Evolutionary conservation across 352 stramenopile genomes (phyloP), one percentile per base, ranked within the genome.

Genomic region (Phytophthora europaea): DNA sequence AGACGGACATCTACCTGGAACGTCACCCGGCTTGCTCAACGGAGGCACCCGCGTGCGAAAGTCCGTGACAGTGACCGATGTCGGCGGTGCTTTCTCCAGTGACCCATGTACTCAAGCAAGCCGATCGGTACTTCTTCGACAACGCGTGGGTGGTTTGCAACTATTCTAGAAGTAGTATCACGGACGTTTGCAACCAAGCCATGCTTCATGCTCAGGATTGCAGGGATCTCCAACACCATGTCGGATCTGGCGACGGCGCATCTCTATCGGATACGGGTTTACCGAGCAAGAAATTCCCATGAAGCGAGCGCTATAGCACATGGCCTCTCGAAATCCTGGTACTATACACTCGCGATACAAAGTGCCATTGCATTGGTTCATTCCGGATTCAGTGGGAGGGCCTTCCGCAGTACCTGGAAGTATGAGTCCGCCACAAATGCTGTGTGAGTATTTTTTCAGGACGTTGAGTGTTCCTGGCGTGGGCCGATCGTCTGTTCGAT

Each of bases 261-360:
- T 69, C 38, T 77, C 54, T 23, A 80, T 77, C 18, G 57, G 55
- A 23, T 57, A 72, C 10, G 64, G 55, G 33, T 72, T 72, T 8
- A 43, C 6, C 10, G 62, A 60, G 36, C 73, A 80, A 5, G 53
- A 23, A 18, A 78, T 72, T 4, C n/a, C 74, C 74, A 81, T 81
- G 31, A 76, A 36, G 2, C 73, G 47, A 12, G 60, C 59, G 33
- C 71, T 69, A 57, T 78, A 80, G 56, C 70, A 74, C 65, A 74
- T 78, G 18, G 59, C 60, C 22, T 70, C 60, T 1, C 22, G 31
- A 16, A 59, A 47, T 0, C 45, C 57, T 8, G 10, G 13, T n/a
- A 50, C 36, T 12, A 16, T 9, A 36, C 72, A 80, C 40, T 71
- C 53, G 22, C 62, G 67, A 67, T 71, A 82, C 64, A 80, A 48